A percentile compares a stretch with the other conserved stretches of the same genome.
Conservation (phyloP, 2,329 filamentous ascomycete species). For the Claviceps sp. region DNA sequence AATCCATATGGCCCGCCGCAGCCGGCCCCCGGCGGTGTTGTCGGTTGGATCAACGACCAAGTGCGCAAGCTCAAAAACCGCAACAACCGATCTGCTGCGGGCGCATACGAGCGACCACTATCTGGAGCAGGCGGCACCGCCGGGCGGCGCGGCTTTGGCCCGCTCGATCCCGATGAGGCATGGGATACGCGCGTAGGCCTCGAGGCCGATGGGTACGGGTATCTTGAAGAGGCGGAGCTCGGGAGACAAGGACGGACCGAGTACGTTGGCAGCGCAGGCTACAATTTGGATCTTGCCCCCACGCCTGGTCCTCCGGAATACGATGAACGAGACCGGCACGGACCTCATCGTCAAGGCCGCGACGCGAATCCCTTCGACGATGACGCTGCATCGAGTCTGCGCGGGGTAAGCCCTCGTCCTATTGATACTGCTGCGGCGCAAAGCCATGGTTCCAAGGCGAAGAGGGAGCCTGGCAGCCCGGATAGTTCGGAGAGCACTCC, state of each 20-base stretch:
- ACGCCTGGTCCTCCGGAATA: slow-evolving; percentile 19
- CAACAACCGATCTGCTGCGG: slow-evolving; percentile 51
- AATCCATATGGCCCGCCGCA: slow-evolving; percentile 36
- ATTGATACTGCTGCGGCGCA: slow-evolving; percentile 34
- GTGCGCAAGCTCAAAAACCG: slow-evolving; percentile 49
- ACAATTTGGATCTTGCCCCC: slow-evolving; percentile 35
- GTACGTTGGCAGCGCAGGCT: slow-evolving; percentile 25
- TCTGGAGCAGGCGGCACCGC: slow-evolving; percentile 22
- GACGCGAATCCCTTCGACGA: slow-evolving; percentile 61
- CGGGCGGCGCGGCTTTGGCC: slow-evolving; percentile 45
- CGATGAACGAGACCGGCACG: slow-evolving; percentile 19
- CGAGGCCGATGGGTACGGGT: slow-evolving; percentile 55
- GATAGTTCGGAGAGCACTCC: slow-evolving; percentile 34
- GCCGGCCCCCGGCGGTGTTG: slow-evolving; percentile 46
- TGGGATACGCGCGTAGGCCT: slow-evolving; percentile 72
- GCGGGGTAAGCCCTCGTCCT: slow-evolving; percentile 67
- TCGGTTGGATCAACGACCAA: slow-evolving; percentile 61
- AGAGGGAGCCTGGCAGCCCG: slow-evolving; percentile 17
- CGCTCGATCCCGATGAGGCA: slow-evolving; percentile 69
- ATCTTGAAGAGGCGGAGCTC: slow-evolving; percentile 68
- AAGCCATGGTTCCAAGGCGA: slow-evolving; percentile 13
- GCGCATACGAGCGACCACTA: slow-evolving; percentile 55
- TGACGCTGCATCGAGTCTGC: slow-evolving; percentile 47
- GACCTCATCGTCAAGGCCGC: slow-evolving; percentile 20
- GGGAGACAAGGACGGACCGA: slow-evolving; percentile 29